Base-by-base conservation (phyloP, 1,284 basidiomycete genomes). In the Thelephora terrestris region DNA sequence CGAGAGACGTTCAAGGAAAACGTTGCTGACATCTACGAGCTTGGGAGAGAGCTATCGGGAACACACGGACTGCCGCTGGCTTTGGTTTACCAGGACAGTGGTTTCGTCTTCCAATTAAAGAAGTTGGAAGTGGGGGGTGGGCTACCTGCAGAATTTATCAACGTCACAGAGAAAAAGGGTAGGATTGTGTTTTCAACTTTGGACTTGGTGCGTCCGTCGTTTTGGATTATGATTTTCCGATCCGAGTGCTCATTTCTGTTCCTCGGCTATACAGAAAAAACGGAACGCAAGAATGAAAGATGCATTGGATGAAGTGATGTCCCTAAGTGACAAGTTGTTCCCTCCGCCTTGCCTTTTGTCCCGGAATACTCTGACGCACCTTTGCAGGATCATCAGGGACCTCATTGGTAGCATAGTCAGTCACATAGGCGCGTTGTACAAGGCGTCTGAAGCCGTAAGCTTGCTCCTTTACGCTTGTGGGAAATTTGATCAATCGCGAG, bases 1-100 rank as follows among this genome's bases (percentile, higher is more conserved):
- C 78, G 94, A 7, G 86, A 91, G 60, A 94, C 93, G 0, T 91
- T 86, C 68, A 88, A 85, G 57, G 93, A 96, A 61, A 94, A 94
- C 55, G 73, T 92, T 16, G 76, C 79, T 2, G 92, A 96, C 57
- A 91, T 94, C 44, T 79, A 81, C 52, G 73, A 80, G 45, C 68
- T 92, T 34, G 78, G 76, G 52, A 69, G 70, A 9, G 67, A 65
- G 0, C 64, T 90, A 5, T 70, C 76, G 2, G 75, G 85, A 49
- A 68, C 77, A 48, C 75, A 87, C 53, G 71, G 69, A 2, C 63
- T 92, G 1, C 79, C 82, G 0, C 59, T 91, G 16, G 71, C 72
- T 2, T 65, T 90, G 5, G 67, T 80, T 4, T 86, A 87, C 58
- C 80, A 85, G 59, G 80, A 83, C 37, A 73, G 66, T 2, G 84